These are phyloP conservation scores for Blastobotrys proliferans DNA, from an alignment of 1,139 yeast genomes.

Conservation along the genomic window DNA sequence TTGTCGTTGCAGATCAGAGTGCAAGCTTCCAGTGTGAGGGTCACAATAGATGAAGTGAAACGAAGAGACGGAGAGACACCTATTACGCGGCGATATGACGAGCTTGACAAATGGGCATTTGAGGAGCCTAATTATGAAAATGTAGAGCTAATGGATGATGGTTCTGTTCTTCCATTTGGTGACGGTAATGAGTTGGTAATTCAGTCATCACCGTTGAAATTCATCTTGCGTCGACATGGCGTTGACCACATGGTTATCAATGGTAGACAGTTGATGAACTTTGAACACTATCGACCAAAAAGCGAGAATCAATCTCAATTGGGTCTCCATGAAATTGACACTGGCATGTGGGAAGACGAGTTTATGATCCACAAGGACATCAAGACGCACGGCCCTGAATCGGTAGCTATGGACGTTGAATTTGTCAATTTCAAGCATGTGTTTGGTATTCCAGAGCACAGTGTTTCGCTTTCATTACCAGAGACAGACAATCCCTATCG, in stretches of 20 bases:
- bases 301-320: constrained; percentile 13
- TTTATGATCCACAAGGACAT: constrained; percentile 50
- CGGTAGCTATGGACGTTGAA: constrained; percentile 70
- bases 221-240: constrained; percentile 45
- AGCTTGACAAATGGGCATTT: constrained; percentile 11
- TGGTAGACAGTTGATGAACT: constrained; percentile 60
- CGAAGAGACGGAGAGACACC: constrained; percentile 7
- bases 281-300: constrained; percentile 64
- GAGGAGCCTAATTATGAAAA: constrained; percentile 1
- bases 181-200: constrained; percentile 39
- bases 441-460: constrained; percentile 92
- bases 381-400: constrained; percentile 83
- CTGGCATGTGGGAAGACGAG: constrained; percentile 31
- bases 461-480: constrained; percentile 65
- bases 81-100: constrained; percentile 6
- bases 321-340: constrained; percentile 22
- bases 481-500: constrained; percentile 58
- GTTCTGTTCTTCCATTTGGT: constrained; percentile 9
- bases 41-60: constrained; percentile 8
- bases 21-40: neutral
- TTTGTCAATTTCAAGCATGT: constrained; percentile 57
- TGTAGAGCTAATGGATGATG: neutral
- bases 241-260: constrained; percentile 55
- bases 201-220: constrained; percentile 44
- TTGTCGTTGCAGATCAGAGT: constrained; percentile 6